Percentiles rank a stretch among this genome's conserved stretches.
Conservation (phyloP, 495 filamentous ascomycete genomes). For the Sabuloglossum arenarium region DNA sequence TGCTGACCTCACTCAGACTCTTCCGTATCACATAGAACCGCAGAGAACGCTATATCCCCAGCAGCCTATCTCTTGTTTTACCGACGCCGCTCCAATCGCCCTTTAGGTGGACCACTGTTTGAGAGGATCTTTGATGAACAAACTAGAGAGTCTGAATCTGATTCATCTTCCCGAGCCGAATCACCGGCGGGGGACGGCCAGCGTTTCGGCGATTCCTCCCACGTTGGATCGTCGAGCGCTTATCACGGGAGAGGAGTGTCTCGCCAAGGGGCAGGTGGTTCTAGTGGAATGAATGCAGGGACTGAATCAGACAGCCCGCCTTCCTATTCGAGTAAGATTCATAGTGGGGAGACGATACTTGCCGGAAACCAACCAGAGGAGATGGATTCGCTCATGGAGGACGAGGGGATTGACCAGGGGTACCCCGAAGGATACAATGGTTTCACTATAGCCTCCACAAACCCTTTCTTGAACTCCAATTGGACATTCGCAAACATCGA, state of each 20-base stretch:
- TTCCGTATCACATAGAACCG: slow-evolving; percentile 28
- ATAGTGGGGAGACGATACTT: not conserved
- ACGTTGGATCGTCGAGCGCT: slow-evolving; percentile 67
- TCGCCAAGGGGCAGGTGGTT: slow-evolving; percentile 44
- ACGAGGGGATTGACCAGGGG: not conserved
- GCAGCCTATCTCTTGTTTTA: slow-evolving; percentile 93
- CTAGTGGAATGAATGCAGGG: not conserved
- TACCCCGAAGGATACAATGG: not conserved
- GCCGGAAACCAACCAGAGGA: not conserved
- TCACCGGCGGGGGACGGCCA: slow-evolving; percentile 58
- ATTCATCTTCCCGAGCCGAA: slow-evolving; percentile 21
- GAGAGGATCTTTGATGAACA: slow-evolving; percentile 43
- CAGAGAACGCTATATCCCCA: slow-evolving; percentile 34
- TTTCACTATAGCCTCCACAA: not conserved
- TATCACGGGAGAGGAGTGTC: slow-evolving; percentile 52
- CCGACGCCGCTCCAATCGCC: slow-evolving; percentile 52
- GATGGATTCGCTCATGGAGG: not conserved
- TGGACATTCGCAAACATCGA: not conserved
- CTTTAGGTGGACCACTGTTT: slow-evolving; percentile 58
- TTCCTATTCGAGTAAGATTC: not conserved
- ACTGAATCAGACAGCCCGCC: slow-evolving; percentile 2
- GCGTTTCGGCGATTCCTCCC: slow-evolving; percentile 74
- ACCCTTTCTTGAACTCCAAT: not conserved
- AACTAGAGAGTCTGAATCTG: slow-evolving; percentile 23
- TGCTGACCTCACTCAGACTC: slow-evolving; percentile 34